Evolutionary conservation across 352 stramenopile genomes (phyloP).

Genomic region (Pythium utonaiense): DNA sequence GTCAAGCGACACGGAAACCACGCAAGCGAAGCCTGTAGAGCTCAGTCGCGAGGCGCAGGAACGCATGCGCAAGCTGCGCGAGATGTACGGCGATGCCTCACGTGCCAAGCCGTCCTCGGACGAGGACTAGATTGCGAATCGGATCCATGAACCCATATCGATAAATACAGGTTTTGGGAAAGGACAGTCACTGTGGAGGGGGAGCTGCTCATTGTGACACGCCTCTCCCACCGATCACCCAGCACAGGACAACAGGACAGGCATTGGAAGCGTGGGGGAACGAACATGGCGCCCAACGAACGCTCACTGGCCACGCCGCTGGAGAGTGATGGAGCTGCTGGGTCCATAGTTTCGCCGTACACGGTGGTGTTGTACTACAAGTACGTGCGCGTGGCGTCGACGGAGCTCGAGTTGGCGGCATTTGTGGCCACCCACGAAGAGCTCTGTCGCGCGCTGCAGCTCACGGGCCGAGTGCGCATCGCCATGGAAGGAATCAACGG

Average conservation of each 20-base stretch:
- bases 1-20: background rate
- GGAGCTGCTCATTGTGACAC: slow-evolving; percentile 5
- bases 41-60: slow-evolving; percentile 48
- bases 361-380: slow-evolving; percentile 84
- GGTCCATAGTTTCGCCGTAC: slow-evolving; percentile 27
- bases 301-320: slow-evolving; percentile 30
- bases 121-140: slow-evolving; percentile 14
- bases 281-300: slow-evolving; percentile 27
- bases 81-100: slow-evolving; percentile 83
- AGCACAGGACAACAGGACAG: background rate
- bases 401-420: slow-evolving; percentile 29
- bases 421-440: slow-evolving; percentile 40
- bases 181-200: background rate
- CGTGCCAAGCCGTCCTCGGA: background rate
- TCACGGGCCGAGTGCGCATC: slow-evolving; percentile 74
- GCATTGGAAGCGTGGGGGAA: background rate
- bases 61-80: slow-evolving; percentile 63
- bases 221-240: background rate
- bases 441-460: slow-evolving; percentile 46
- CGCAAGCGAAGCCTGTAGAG: slow-evolving; percentile 6
- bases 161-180: slow-evolving; percentile 3
- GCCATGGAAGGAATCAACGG: slow-evolving; percentile 86
- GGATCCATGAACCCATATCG: slow-evolving; percentile 14
- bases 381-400: slow-evolving; percentile 62
- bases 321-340: slow-evolving; percentile 20